phyloP scores from a whole-genome alignment of 2,329 filamentous ascomycete genomes.

The Ophiostoma ips region DNA sequence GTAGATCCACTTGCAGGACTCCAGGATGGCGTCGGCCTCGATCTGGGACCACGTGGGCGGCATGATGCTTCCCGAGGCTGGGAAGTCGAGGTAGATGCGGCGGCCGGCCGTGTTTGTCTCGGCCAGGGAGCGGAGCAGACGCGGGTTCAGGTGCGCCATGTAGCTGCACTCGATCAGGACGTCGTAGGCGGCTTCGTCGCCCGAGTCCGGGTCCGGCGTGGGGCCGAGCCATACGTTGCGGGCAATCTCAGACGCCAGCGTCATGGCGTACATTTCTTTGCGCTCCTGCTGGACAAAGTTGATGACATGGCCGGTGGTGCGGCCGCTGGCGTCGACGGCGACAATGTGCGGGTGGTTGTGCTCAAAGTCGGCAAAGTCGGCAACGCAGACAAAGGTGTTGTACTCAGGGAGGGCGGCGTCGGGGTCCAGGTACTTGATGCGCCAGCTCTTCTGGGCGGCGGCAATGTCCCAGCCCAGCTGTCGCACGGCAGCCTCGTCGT shows the following conservation, averaged over 20 bases:
- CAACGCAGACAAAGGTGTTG: conserved; percentile 67
- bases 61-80: conserved; percentile 84
- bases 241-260: conserved; percentile 74
- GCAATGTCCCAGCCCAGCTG: conserved; percentile 57
- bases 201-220: conserved; percentile 55
- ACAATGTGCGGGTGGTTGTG: conserved; percentile 55
- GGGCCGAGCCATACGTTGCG: conserved; percentile 84
- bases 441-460: conserved; percentile 63
- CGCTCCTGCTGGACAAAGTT: conserved; percentile 87
- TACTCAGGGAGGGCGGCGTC: conserved; percentile 37
- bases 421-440: conserved; percentile 41
- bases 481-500: conserved; percentile 46
- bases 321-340: conserved; percentile 57
- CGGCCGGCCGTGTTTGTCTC: conserved; percentile 30
- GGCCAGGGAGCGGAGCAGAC: conserved; percentile 49
- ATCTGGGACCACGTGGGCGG: conserved; percentile 70
- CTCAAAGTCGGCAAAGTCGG: conserved; percentile 59
- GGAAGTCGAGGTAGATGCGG: conserved; percentile 55
- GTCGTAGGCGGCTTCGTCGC: conserved; percentile 55
- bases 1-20: conserved; percentile 84
- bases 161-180: conserved; percentile 83
- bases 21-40: conserved; percentile 72
- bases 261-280: conserved; percentile 88
- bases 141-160: conserved; percentile 59
- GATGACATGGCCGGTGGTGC: conserved; percentile 60